Conservation (phyloP, 495 filamentous ascomycete genomes). For the Neurospora sp. region DNA sequence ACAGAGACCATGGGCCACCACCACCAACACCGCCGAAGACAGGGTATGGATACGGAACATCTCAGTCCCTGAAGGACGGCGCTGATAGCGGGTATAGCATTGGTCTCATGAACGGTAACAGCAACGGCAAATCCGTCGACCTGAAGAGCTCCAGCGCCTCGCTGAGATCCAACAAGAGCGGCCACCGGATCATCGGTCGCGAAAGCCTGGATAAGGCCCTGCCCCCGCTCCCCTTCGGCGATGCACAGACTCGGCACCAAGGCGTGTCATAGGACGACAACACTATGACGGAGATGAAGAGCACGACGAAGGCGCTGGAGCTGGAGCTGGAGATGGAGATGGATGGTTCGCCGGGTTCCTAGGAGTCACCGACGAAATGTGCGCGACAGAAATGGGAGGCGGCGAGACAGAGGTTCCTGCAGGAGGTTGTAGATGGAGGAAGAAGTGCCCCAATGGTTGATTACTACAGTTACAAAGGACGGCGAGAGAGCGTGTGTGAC, state of each 20-base stretch:
- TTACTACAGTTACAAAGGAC: neutral
- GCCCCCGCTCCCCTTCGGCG: constrained; percentile 38
- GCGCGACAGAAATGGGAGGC: neutral
- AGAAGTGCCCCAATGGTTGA: neutral
- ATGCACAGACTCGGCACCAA: neutral
- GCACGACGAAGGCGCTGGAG: neutral
- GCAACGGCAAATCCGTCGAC: constrained; percentile 5
- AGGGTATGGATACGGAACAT: constrained; percentile 15
- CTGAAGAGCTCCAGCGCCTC: constrained; percentile 18
- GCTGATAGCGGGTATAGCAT: constrained; percentile 30
- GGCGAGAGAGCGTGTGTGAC: neutral
- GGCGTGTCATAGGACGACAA: constrained; percentile 14
- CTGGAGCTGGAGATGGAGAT: constrained; percentile 13
- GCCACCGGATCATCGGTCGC: constrained; percentile 22
- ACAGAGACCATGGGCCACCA: constrained; percentile 20
- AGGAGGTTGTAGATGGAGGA: neutral
- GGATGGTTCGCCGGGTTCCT: constrained; percentile 16
- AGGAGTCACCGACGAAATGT: neutral
- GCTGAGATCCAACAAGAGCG: constrained; percentile 16
- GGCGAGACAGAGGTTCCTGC: neutral
- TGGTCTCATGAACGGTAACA: neutral
- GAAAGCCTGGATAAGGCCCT: constrained; percentile 46
- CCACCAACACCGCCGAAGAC: constrained; percentile 38
- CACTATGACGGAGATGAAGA: neutral
- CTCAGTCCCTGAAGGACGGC: constrained; percentile 25